Conservation (phyloP, 192 early-diverging fungal species). For the Coemansia sp. region DNA sequence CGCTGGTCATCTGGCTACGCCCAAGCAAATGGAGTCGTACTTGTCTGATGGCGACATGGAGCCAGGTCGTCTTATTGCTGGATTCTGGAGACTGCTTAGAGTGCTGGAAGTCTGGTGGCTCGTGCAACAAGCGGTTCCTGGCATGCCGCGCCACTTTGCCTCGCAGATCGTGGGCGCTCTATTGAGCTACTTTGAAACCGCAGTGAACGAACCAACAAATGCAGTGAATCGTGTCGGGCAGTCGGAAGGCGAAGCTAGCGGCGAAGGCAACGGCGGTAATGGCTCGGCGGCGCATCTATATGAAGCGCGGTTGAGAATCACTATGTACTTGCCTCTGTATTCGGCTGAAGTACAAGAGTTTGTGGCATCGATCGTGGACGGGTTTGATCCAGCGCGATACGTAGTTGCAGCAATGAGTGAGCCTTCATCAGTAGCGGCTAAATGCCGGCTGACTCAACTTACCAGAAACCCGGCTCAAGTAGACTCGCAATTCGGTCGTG, state of each 20-base stretch:
- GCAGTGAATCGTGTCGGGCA: not conserved
- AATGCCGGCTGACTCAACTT: constrained; percentile 20
- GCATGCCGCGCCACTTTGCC: constrained; percentile 35
- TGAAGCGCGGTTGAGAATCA: constrained; percentile 16
- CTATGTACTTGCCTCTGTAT: constrained; percentile 40
- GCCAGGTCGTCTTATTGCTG: constrained; percentile 18
- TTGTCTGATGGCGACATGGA: constrained; percentile 22
- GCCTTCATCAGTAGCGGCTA: not conserved
- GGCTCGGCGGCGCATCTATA: constrained; percentile 1
- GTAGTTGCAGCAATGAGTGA: constrained; percentile 5
- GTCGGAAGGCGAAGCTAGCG: not conserved
- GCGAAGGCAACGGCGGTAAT: not conserved
- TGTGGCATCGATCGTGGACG: constrained; percentile 27
- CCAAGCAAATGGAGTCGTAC: constrained; percentile 38
- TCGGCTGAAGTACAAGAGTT: constrained; percentile 47
- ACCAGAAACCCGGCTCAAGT: constrained; percentile 39
- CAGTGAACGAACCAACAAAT: not conserved
- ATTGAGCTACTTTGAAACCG: constrained; percentile 23
- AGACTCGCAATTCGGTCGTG: constrained; percentile 25
- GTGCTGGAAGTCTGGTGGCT: constrained; percentile 48
- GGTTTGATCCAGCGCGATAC: constrained; percentile 42
- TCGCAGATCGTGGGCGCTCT: constrained; percentile 29
- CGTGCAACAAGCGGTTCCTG: constrained; percentile 35
- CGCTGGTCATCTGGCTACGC: constrained; percentile 33
- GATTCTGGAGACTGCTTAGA: constrained; percentile 37